Percentiles rank a stretch among this genome's conserved stretches.
Conservation (phyloP, 805 yeast species). For the Candida coleopterorum region DNA sequence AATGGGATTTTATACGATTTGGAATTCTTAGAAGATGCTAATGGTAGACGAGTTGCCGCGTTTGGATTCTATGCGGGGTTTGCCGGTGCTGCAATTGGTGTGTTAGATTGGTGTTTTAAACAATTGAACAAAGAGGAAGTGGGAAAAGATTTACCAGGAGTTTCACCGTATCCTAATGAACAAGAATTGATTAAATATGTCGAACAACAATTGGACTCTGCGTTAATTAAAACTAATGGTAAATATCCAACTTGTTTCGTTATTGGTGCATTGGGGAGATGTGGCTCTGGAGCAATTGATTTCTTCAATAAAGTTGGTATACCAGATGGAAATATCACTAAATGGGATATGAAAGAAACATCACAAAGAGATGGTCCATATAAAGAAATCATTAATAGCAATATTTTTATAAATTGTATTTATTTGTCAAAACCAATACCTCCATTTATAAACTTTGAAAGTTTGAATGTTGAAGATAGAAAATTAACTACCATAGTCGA, state of each 20-base stretch:
- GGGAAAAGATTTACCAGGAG: conserved; percentile 68
- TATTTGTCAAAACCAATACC: conserved; percentile 91
- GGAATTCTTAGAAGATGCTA: conserved; percentile 90
- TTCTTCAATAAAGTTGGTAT: conserved; percentile 78
- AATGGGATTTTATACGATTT: conserved; percentile 87
- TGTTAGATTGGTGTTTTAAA: conserved; percentile 91
- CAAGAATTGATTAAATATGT: conserved; percentile 67
- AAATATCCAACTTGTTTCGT: conserved; percentile 74
- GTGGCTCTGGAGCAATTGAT: conserved; percentile 96
- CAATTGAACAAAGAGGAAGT: conserved; percentile 65
- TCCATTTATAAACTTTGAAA: conserved; percentile 73
- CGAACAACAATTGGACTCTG: conserved; percentile 51
- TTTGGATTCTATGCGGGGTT: conserved; percentile 99
- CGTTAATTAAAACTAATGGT: conserved; percentile 54
- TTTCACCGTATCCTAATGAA: conserved; percentile 81
- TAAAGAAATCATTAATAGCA: conserved; percentile 80
- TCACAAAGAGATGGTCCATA: conserved; percentile 97
- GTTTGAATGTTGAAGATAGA: conserved; percentile 64
- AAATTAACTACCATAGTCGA: conserved; percentile 89
- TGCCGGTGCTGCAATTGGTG: conserved; percentile 98
- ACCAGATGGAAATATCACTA: conserved; percentile 74
- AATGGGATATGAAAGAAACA: conserved; percentile 98
- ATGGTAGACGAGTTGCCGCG: conserved; percentile 98
- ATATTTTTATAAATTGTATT: conserved; percentile 93
- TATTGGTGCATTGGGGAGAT: conserved; percentile 97